Evolutionary conservation across 768 basidiomycete species (phyloP).

Genomic region (Cubamyces sp.): DNA sequence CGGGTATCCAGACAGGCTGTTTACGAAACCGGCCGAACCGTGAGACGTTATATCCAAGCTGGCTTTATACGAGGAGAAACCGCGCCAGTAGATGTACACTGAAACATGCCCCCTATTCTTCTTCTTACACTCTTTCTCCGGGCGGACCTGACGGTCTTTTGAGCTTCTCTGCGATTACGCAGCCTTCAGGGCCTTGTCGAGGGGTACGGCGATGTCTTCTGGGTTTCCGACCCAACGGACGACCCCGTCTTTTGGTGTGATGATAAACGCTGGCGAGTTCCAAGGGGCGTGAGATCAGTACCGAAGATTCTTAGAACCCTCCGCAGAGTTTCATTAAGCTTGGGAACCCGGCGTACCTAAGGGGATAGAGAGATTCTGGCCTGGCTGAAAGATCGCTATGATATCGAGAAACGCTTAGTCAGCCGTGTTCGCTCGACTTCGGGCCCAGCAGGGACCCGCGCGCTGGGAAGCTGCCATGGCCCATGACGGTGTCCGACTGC

Average conservation of each 20-base stretch:
- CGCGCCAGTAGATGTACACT: background rate
- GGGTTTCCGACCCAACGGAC: conserved; percentile 37
- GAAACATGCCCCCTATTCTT: background rate
- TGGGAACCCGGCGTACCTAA: conserved; percentile 28
- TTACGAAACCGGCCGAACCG: background rate
- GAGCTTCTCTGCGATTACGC: conserved; percentile 8
- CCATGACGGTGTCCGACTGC: background rate
- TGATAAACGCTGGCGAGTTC: conserved; percentile 31
- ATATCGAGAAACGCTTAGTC: conserved; percentile 19
- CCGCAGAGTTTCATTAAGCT: conserved; percentile 19
- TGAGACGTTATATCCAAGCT: background rate
- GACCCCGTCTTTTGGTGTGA: conserved; percentile 33
- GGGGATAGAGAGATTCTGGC: conserved; percentile 35
- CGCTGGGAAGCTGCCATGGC: conserved; percentile 10
- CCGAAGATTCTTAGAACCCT: background rate
- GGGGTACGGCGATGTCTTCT: conserved; percentile 33
- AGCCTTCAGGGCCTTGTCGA: conserved; percentile 25
- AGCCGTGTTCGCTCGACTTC: background rate
- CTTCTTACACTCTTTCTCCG: background rate
- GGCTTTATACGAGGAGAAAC: background rate
- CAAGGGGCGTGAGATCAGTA: conserved; percentile 5
- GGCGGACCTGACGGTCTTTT: background rate
- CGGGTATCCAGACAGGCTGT: background rate
- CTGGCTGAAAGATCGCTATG: conserved; percentile 35
- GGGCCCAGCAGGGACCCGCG: background rate